Base-by-base conservation (phyloP, 2,329 filamentous ascomycete genomes). In the Paracoccidioides lutzii region DNA sequence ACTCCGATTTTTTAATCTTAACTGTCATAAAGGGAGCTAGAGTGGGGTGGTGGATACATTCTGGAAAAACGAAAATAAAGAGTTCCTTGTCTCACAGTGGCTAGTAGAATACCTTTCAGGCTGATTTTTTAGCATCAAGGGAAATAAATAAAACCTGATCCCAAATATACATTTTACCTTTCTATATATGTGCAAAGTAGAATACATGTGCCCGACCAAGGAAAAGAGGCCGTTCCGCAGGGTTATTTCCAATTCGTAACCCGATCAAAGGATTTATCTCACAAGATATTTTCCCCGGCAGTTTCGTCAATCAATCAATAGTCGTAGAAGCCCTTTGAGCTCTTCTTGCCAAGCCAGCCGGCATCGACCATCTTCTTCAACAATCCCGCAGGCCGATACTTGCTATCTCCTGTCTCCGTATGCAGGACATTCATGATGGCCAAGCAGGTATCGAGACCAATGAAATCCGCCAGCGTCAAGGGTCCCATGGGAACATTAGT, bases 401-500 rank as follows among this genome's bases (percentile, higher is more conserved):
- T 98, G 60, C 85, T 90, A 71, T 98, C 93, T 6, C 90, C 90
- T 2, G 91, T 93, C 76, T 97, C 90, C 58, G 82, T 78, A 68
- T 97, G 83, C 65, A 98, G 72, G 3, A 97, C 93, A 72, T 87
- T 90, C 93, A 98, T 98, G 66, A 98, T 98, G 28, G 91, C 84
- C 59, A 97, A 75, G 67, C 93, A 98, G 0, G 93, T 98, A 69
- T 98, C 93, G 46, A 98, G 78, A 6, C 93, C 93, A 65, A 98
- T 97, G 66, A 98, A 98, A 71, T 98, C 93, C 2, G 93, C 93
- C 64, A 98, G 75, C 65, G 90, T 85, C 61, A 98, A 77, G 8
- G 93, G 93, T 0, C 93, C 93, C 93, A 98, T 98, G 30, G 93
- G 93, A 43, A 98, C 93, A 67, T 95, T 95, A 28, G 93, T 98